Conservation (phyloP, 768 basidiomycete species). For the Amanita exitialis region DNA sequence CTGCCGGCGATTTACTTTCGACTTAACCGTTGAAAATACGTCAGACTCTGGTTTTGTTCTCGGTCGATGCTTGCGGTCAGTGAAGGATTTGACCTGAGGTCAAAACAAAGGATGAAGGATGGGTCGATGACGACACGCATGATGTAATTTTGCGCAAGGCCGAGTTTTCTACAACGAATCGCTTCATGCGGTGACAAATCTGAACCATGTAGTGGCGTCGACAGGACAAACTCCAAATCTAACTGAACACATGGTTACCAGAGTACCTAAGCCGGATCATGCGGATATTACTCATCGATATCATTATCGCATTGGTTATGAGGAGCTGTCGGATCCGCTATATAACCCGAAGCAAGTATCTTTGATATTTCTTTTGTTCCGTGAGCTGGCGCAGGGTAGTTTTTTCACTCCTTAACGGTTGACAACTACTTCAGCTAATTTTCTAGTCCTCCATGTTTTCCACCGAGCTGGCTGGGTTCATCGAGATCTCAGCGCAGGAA, state of each 20-base stretch:
- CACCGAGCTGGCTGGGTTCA: background rate
- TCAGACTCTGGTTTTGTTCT: background rate
- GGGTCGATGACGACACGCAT: no score
- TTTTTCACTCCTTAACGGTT: background rate
- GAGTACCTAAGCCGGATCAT: no score
- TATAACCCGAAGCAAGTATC: background rate
- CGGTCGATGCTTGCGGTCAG: background rate
- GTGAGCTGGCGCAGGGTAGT: background rate
- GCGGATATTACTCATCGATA: background rate
- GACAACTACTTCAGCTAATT: background rate
- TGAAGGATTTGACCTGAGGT: no score
- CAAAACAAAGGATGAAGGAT: no score
- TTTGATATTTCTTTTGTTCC: background rate
- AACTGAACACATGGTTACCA: no score
- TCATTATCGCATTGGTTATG: background rate
- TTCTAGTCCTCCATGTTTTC: background rate
- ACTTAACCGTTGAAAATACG: background rate
- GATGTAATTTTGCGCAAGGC: no score
- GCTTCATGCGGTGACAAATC: no score
- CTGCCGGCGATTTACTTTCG: background rate
- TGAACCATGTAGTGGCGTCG: no score
- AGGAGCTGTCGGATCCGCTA: background rate
- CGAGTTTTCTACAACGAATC: no score
- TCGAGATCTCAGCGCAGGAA: background rate
- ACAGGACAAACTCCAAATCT: no score